These are phyloP conservation scores for Calonectria hongkongensis DNA, from an alignment of 2,329 filamentous ascomycete species.

Conservation along the genomic window DNA sequence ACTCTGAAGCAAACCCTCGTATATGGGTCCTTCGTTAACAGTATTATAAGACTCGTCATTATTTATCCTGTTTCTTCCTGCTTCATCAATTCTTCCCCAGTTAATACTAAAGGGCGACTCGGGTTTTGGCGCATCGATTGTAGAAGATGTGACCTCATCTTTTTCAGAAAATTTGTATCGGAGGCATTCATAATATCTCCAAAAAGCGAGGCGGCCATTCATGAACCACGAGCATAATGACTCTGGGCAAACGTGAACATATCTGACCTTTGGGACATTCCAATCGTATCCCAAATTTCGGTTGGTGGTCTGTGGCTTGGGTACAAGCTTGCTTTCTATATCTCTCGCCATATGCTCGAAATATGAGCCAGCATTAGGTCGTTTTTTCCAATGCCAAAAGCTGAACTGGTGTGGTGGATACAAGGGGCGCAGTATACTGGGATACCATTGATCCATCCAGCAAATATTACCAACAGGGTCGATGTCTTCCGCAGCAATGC, in stretches of 20 bases:
- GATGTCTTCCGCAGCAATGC: neutral
- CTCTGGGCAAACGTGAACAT: neutral
- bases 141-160: too few relatives aligned
- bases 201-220: neutral
- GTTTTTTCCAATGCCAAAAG: neutral
- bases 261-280: neutral
- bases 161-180: neutral
- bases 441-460: neutral
- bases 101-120: neutral
- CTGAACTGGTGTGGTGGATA: fast-evolving
- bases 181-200: neutral
- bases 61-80: neutral
- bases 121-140: neutral
- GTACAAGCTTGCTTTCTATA: neutral
- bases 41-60: too few relatives aligned
- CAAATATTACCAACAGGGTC: neutral
- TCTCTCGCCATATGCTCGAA: neutral
- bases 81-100: neutral
- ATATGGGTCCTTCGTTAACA: too few relatives aligned
- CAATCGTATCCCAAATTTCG: neutral
- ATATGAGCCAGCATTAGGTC: neutral
- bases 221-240: neutral
- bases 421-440: neutral
- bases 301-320: too few relatives aligned
- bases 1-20: too few relatives aligned